Conservation (phyloP, 2,329 filamentous ascomycete species). For the Harringtonia lauricola region DNA sequence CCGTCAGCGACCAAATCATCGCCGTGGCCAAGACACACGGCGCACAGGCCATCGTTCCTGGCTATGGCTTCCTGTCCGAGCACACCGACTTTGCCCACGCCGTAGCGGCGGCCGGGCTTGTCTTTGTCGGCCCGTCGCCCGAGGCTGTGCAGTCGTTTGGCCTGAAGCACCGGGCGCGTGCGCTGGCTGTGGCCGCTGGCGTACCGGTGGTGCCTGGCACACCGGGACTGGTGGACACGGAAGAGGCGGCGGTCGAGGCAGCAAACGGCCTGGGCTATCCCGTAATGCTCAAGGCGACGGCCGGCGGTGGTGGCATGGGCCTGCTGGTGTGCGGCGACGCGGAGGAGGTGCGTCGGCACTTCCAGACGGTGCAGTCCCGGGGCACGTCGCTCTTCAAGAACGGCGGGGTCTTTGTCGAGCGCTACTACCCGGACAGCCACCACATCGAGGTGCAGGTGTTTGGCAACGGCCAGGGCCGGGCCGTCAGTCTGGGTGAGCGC, state of each 20-base stretch:
- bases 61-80: slow-evolving; percentile 8
- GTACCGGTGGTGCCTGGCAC: slow-evolving; percentile 28
- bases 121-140: slow-evolving; percentile 3
- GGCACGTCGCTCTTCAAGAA: slow-evolving; percentile 50
- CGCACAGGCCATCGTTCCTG: slow-evolving; percentile 5
- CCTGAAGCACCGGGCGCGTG: slow-evolving; percentile 6
- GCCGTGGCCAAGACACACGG: slow-evolving; percentile 2
- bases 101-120: slow-evolving; percentile 15
- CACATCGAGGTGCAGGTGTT: slow-evolving; percentile 61
- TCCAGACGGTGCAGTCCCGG: slow-evolving; percentile 31
- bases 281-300: slow-evolving; percentile 47
- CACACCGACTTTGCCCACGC: slow-evolving; percentile 3
- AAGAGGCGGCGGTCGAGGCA: slow-evolving; percentile 41
- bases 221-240: not conserved
- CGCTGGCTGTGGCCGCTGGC: slow-evolving; percentile 24
- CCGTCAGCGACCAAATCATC: slow-evolving; percentile 9
- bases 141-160: slow-evolving; percentile 2
- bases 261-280: slow-evolving; percentile 25
- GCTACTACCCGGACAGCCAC: slow-evolving; percentile 47
- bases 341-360: slow-evolving; percentile 36
- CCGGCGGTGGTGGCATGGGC: slow-evolving; percentile 55
- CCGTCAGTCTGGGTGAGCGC: slow-evolving; percentile 50
- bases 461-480: slow-evolving; percentile 47
- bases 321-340: slow-evolving; percentile 20
- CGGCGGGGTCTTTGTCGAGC: slow-evolving; percentile 50